A percentile compares a stretch with the other conserved stretches of the same genome.
These are phyloP conservation scores for Cucurbita maxima DNA, from an alignment of 306 rosid species.

Conservation along the genomic window DNA sequence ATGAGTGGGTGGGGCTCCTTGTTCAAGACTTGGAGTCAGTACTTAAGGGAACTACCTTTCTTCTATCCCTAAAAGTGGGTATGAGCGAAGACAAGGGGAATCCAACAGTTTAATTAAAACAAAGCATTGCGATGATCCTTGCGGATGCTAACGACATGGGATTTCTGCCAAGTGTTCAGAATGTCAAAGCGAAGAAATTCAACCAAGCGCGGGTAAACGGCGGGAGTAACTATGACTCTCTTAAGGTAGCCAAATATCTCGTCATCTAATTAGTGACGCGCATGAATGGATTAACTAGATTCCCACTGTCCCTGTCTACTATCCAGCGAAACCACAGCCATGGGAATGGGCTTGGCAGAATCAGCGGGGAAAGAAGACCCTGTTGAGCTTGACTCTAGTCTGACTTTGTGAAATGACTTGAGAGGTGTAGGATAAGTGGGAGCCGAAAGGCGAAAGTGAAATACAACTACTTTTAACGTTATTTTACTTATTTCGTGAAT, in stretches of 20 bases:
- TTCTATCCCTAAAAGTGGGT: too few relatives aligned
- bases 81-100: too few relatives aligned
- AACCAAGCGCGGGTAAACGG: too few relatives aligned
- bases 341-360: neutral
- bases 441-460: conserved; percentile 17
- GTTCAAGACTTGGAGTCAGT: too few relatives aligned
- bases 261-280: conserved; percentile 57
- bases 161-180: too few relatives aligned
- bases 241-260: conserved; percentile 14
- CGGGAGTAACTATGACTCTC: conserved; percentile 12
- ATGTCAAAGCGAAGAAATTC: too few relatives aligned
- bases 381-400: conserved; percentile 2
- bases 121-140: too few relatives aligned
- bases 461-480: conserved; percentile 38
- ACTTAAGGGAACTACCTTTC: too few relatives aligned
- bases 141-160: too few relatives aligned
- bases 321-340: conserved; percentile 6
- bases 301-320: conserved; percentile 16
- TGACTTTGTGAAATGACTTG: conserved; percentile 9
- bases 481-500: conserved; percentile 41
- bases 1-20: too few relatives aligned
- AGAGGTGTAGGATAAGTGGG: too few relatives aligned
- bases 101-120: too few relatives aligned
- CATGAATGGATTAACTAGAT: conserved; percentile 62
- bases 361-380: conserved; percentile 6